Evolutionary conservation across 495 filamentous ascomycete genomes (phyloP).

Genomic region (Choiromyces venosus): DNA sequence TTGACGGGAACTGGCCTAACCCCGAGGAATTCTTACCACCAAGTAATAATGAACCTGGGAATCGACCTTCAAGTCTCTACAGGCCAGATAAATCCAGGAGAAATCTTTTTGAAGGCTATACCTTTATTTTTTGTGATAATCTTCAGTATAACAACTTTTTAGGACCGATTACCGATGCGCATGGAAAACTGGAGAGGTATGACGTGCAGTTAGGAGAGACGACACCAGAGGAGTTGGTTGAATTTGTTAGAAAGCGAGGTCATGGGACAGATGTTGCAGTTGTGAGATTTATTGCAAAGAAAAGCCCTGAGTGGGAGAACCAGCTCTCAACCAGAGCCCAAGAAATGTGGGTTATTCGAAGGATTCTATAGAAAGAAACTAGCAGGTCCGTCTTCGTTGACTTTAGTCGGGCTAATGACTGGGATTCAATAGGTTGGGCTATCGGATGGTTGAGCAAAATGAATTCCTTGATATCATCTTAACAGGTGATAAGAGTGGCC

Average conservation of each 20-base stretch:
- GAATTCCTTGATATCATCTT: constrained; percentile 92
- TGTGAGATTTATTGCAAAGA: constrained; percentile 63
- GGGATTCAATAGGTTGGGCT: constrained; percentile 51
- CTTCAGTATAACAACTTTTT: constrained; percentile 73
- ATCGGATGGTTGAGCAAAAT: constrained; percentile 78
- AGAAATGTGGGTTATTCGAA: constrained; percentile 35
- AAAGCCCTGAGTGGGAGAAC: constrained; percentile 61
- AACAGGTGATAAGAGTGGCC: constrained; percentile 61
- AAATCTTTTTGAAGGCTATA: constrained; percentile 78
- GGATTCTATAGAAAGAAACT: not conserved
- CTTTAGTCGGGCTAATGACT: constrained; percentile 14
- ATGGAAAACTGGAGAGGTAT: constrained; percentile 72
- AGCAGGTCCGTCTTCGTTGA: not conserved
- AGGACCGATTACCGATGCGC: constrained; percentile 66
- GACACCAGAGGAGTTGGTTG: constrained; percentile 67
- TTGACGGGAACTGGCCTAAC: constrained; percentile 75
- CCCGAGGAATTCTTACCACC: constrained; percentile 64
- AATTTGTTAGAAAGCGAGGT: constrained; percentile 59
- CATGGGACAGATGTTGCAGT: constrained; percentile 44
- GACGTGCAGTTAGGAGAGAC: constrained; percentile 60
- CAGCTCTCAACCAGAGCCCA: constrained; percentile 32
- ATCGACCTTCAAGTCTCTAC: constrained; percentile 59
- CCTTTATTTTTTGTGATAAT: constrained; percentile 77
- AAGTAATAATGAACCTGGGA: constrained; percentile 64
- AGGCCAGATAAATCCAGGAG: constrained; percentile 59